A percentile compares a stretch with the other conserved stretches of the same genome.
Conservation (phyloP, 2,329 filamentous ascomycete species). For the Zalaria obscura region DNA sequence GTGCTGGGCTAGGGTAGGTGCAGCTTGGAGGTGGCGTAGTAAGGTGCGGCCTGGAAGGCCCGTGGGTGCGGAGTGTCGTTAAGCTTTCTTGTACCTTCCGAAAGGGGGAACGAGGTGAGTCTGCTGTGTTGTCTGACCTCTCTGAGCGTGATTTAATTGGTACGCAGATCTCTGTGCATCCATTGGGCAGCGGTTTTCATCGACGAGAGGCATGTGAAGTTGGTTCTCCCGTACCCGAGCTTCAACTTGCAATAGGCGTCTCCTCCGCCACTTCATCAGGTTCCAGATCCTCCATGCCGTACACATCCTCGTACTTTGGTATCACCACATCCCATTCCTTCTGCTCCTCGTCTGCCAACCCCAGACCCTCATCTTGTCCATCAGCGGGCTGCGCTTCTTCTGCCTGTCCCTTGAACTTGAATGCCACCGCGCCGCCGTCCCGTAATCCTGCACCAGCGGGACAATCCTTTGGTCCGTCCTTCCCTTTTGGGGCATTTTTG, state of each 20-base stretch:
- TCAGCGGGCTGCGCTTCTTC: neutral
- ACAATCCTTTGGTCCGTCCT: constrained; percentile 22
- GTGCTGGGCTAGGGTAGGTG: no score
- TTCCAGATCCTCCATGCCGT: constrained; percentile 4
- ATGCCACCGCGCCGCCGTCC: constrained; percentile 19
- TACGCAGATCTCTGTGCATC: no score
- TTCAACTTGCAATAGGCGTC: neutral
- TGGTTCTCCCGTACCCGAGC: neutral
- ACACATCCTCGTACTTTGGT: constrained; percentile 6
- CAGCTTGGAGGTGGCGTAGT: no score
- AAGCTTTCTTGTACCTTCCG: no score
- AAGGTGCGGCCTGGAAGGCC: no score
- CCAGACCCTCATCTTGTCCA: constrained; percentile 9
- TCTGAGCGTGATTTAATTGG: no score
- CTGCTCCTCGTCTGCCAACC: constrained; percentile 6
- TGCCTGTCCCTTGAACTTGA: constrained; percentile 14
- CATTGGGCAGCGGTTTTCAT: no score
- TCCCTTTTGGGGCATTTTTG: constrained; percentile 8
- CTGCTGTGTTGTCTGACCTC: no score
- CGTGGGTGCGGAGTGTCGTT: no score
- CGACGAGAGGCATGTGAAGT: no score
- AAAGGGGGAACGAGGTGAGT: no score
- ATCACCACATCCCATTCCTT: constrained; percentile 8
- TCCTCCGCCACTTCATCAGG: constrained; percentile 2
- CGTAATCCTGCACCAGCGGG: constrained; percentile 19